Evolutionary conservation across 306 rosid genomes (phyloP).

Genomic region (Myrica gale): DNA sequence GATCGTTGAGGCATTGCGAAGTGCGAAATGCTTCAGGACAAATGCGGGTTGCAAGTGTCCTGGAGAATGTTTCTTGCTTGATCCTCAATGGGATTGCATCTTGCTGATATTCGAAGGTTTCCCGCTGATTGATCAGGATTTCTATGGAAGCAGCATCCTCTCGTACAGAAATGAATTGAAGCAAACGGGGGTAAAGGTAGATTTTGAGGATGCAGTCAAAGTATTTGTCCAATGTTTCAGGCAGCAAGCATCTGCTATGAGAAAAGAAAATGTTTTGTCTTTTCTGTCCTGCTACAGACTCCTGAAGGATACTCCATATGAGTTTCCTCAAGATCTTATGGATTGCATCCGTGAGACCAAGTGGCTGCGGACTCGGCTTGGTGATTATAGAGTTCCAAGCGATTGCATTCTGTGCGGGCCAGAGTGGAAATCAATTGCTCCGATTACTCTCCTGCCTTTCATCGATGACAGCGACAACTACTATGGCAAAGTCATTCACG

Average conservation of each 20-base stretch:
- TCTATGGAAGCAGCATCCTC: conserved; percentile 39
- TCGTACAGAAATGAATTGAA: conserved; percentile 37
- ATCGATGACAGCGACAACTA: conserved; percentile 46
- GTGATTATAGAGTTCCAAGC: conserved; percentile 43
- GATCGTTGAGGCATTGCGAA: conserved; percentile 30
- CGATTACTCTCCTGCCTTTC: conserved; percentile 65
- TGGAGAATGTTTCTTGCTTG: conserved; percentile 45
- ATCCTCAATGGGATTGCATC: conserved; percentile 61
- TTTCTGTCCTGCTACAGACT: conserved; percentile 50
- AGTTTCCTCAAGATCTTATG: conserved; percentile 34
- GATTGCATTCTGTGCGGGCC: conserved; percentile 60
- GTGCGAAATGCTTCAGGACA: conserved; percentile 52
- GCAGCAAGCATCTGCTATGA: conserved; percentile 36
- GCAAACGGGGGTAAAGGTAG: conserved; percentile 49
- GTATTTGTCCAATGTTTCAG: conserved; percentile 39
- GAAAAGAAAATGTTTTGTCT: conserved; percentile 37
- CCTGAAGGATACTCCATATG: conserved; percentile 23
- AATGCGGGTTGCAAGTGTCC: conserved; percentile 52
- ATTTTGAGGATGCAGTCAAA: conserved; percentile 48
- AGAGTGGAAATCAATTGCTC: conserved; percentile 58
- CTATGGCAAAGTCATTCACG: conserved; percentile 45
- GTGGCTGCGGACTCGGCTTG: conserved; percentile 61
- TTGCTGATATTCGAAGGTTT: conserved; percentile 48
- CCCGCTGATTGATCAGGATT: conserved; percentile 48
- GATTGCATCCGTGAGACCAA: conserved; percentile 15